Percentiles rank a stretch among this genome's conserved stretches.
Conservation (phyloP, 2,329 filamentous ascomycete species). For the Hymenoscyphus fraxineus region DNA sequence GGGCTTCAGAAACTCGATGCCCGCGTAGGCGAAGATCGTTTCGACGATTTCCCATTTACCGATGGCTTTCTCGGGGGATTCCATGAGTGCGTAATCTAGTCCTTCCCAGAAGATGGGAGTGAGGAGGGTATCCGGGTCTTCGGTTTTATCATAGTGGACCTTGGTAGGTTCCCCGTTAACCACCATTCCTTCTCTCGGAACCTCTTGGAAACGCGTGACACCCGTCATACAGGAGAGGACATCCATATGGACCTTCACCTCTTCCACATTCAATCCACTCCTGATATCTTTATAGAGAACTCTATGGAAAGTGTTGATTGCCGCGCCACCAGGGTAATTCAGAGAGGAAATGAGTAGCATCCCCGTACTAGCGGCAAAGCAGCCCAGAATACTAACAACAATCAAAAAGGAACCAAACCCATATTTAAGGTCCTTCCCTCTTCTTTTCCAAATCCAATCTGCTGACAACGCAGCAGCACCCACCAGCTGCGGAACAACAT, state of each 20-base stretch:
- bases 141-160: constrained; percentile 58
- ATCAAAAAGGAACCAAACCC: constrained; percentile 52
- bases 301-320: constrained; percentile 54
- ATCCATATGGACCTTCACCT: constrained; percentile 57
- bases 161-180: constrained; percentile 27
- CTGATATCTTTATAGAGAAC: constrained; percentile 30
- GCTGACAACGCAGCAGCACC: constrained; percentile 72
- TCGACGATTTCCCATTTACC: constrained; percentile 56
- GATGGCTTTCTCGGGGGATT: constrained; percentile 46
- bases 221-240: constrained; percentile 69
- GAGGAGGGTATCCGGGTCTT: constrained; percentile 44
- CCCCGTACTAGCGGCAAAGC: constrained; percentile 56
- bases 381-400: constrained; percentile 54
- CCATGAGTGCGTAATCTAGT: constrained; percentile 60
- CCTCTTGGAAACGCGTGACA: constrained; percentile 59
- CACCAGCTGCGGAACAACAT: constrained; percentile 76
- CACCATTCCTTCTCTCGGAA: constrained; percentile 11
- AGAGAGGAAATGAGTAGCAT: constrained; percentile 78
- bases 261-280: constrained; percentile 10
- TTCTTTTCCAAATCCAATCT: constrained; percentile 63
- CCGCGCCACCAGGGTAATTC: constrained; percentile 91
- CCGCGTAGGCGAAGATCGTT: constrained; percentile 54
- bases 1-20: constrained; percentile 55
- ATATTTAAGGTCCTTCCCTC: constrained; percentile 58
- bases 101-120: constrained; percentile 56